phyloP scores from a whole-genome alignment of 2,329 filamentous ascomycete genomes.

The Fusarium graminum region DNA sequence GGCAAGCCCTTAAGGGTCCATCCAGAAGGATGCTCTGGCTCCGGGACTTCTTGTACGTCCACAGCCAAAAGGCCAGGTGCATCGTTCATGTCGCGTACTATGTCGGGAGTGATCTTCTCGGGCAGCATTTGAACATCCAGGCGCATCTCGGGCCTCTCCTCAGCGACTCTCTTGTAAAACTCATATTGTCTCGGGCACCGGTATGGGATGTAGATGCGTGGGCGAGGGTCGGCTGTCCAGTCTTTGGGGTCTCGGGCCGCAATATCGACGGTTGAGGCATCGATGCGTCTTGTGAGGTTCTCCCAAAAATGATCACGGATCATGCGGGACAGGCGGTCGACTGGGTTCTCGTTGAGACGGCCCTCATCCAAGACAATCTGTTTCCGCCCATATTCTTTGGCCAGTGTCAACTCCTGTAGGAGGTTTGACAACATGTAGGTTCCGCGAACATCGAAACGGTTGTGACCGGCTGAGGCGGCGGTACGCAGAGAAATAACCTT shows the following conservation, averaged over 20 bases:
- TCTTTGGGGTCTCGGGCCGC: conserved; percentile 94
- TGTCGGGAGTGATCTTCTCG: conserved; percentile 81
- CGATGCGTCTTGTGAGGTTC: conserved; percentile 88
- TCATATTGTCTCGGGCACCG: conserved; percentile 89
- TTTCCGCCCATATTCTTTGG: conserved; percentile 89
- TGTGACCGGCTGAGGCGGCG: conserved; percentile 85
- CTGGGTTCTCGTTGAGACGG: conserved; percentile 93
- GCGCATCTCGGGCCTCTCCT: conserved; percentile 82
- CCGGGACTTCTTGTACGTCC: conserved; percentile 82
- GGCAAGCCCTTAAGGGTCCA: conserved; percentile 83
- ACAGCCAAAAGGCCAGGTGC: conserved; percentile 92
- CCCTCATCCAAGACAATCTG: conserved; percentile 92
- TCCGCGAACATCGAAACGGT: conserved; percentile 90
- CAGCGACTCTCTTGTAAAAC: conserved; percentile 87
- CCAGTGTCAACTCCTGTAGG: conserved; percentile 92
- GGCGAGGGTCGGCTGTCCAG: conserved; percentile 90
- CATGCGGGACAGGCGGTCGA: conserved; percentile 85
- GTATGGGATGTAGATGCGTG: conserved; percentile 89
- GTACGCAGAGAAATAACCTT: conserved; percentile 91
- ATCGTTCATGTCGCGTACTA: conserved; percentile 84
- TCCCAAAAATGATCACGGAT: conserved; percentile 95
- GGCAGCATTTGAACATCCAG: conserved; percentile 87
- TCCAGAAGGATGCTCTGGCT: conserved; percentile 71
- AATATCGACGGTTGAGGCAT: conserved; percentile 86
- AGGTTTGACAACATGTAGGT: conserved; percentile 98